Conservation (phyloP, 2,329 filamentous ascomycete species). For the Xylariaceae sp. region DNA sequence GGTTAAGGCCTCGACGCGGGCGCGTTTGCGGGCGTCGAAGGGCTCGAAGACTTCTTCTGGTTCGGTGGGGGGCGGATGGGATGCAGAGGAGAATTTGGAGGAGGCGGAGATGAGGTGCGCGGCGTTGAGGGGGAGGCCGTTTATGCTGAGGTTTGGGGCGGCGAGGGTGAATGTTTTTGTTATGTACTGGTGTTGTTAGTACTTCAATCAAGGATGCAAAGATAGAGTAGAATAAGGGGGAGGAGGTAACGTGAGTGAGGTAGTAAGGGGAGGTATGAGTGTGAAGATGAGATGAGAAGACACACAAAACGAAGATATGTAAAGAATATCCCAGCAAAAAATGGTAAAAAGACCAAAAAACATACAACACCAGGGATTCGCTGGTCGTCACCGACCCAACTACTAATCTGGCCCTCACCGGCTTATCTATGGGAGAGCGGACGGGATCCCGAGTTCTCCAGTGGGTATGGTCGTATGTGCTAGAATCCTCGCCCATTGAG, state of each 20-base stretch:
- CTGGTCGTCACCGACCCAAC: slow-evolving; percentile 34
- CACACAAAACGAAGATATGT: neutral
- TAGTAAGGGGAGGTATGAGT: no score
- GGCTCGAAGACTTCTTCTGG: slow-evolving; percentile 49
- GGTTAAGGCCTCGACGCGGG: slow-evolving; percentile 55
- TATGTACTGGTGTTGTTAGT: slow-evolving; percentile 56
- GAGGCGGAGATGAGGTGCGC: slow-evolving; percentile 34
- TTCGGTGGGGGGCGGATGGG: slow-evolving; percentile 12
- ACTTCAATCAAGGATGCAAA: no score
- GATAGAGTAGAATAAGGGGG: no score
- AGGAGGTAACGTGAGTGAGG: no score
- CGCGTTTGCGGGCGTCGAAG: slow-evolving; percentile 55
- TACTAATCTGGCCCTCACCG: slow-evolving; percentile 30
- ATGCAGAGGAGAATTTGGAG: neutral
- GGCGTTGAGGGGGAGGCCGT: slow-evolving; percentile 50
- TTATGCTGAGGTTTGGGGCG: slow-evolving; percentile 56
- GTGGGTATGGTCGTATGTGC: slow-evolving; percentile 33
- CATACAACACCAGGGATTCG: slow-evolving; percentile 34
- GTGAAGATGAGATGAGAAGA: neutral
- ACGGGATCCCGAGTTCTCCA: slow-evolving; percentile 31
- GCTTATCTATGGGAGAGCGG: slow-evolving; percentile 33
- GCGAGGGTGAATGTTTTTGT: slow-evolving; percentile 54
- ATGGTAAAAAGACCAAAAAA: slow-evolving; percentile 25
- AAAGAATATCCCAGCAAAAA: neutral
- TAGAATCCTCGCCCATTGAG: no score